Conservation (phyloP, 371 early-diverging fungal genomes). For the Polyrhizophydium stewartii region DNA sequence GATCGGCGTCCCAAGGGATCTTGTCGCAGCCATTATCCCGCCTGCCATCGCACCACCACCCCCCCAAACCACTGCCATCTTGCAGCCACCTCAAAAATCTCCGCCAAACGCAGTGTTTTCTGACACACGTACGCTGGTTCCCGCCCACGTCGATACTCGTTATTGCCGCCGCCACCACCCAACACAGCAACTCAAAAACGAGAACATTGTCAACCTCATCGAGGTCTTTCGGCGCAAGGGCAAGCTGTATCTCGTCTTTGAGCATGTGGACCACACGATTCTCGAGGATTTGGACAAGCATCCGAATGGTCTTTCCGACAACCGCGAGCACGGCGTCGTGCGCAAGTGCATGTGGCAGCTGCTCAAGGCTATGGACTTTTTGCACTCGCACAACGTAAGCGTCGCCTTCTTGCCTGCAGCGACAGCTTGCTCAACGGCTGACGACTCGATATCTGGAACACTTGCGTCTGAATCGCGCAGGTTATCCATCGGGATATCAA, state of each 20-base stretch:
- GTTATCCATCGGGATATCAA: slow-evolving; percentile 67
- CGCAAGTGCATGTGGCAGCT: slow-evolving; percentile 54
- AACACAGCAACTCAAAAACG: slow-evolving; percentile 48
- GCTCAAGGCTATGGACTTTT: slow-evolving; percentile 49
- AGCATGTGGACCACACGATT: slow-evolving; percentile 56
- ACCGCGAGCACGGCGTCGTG: slow-evolving; percentile 33
- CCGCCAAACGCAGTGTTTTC: no score
- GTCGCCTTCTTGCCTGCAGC: no score
- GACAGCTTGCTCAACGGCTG: no score
- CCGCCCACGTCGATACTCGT: no score
- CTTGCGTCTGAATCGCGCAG: no score
- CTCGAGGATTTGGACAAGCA: slow-evolving; percentile 50
- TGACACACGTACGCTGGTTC: no score
- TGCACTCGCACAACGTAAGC: slow-evolving; percentile 50
- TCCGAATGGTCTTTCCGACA: slow-evolving; percentile 48
- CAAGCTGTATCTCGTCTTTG: slow-evolving; percentile 55
- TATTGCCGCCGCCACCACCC: neutral
- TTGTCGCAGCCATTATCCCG: no score
- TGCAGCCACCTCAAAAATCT: no score
- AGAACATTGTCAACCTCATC: slow-evolving; percentile 51
- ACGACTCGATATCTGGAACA: no score
- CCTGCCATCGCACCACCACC: no score
- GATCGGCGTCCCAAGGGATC: no score
- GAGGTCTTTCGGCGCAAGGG: slow-evolving; percentile 52
- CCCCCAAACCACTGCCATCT: no score